Evolutionary conservation across 1,139 yeast species (phyloP), one percentile per base, ranked within the genome.

Genomic region (Scheffersomyces titani): DNA sequence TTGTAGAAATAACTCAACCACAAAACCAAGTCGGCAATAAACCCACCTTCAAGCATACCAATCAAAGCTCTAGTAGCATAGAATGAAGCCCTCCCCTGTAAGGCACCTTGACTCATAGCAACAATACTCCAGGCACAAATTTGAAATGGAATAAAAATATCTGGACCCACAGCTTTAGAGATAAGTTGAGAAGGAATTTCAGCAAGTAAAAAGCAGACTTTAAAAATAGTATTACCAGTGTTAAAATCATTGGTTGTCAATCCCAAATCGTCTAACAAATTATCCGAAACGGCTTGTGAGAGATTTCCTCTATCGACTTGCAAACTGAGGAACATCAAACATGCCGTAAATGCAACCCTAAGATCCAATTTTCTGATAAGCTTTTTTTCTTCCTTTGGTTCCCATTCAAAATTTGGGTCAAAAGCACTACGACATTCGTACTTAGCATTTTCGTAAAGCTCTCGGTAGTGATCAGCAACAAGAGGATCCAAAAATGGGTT

Each of bases 101-200:
- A 65, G 19, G 72, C 71, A 51, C 78, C 80, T 63, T 84, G 88
- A 16, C 72, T 63, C 47, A 81, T 69, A 1, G 86, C 80, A 3
- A 82, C 82, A n/a, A 79, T 55, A 50, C 85, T 79, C 88, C 88
- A 84, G 2, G 72, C 57, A 11, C 70, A 63, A 70, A 84, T 76
- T 63, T 84, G 87, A 47, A 75, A 69, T 0, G 88, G 88, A 52
- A 84, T 76, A 78, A 85, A 84, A 49, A 76, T 62, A 64, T 83
- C 87, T 3, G 85, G 78, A 6, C 88, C 88, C 44, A 84, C 55
- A 54, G 72, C 75, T 63, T 84, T 84, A 7, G 86, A 78, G 19
- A 84, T 63, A 61, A 84, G 69, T 64, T 83, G 87, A 1, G 87
- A 83, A 0, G 88, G 88, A 21, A 84, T 68, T 65, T 84, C 88